Conservation (phyloP, 176 grass and related monocot genomes). For the Oryza glaberrima region DNA sequence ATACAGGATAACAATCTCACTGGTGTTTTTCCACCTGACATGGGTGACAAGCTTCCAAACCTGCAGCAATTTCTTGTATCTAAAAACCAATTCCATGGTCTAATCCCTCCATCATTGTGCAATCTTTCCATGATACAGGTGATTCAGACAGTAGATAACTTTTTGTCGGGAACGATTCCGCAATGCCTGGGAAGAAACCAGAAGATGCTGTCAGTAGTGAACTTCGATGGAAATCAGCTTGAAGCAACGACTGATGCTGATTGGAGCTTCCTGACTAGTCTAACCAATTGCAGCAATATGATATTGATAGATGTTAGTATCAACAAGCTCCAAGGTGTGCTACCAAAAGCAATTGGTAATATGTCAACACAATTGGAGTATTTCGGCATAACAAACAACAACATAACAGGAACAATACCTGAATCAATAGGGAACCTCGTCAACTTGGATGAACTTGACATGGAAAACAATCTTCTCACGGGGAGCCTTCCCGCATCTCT, state of each 20-base stretch:
- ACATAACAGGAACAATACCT: conserved; percentile 31
- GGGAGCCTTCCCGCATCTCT: conserved; percentile 23
- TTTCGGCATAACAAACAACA: conserved; percentile 19
- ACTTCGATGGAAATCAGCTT: not conserved
- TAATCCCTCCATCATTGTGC: not conserved
- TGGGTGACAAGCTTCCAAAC: not conserved
- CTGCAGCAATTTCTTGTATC: conserved; percentile 14
- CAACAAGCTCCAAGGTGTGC: conserved; percentile 23
- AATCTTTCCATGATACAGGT: not conserved
- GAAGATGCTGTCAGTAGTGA: not conserved
- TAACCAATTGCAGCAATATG: not conserved
- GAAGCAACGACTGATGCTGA: not conserved
- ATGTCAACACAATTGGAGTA: conserved; percentile 4
- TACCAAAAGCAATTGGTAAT: conserved; percentile 28
- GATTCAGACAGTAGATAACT: not conserved
- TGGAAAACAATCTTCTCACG: not conserved
- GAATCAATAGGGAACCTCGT: conserved; percentile 24
- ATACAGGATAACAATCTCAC: not conserved
- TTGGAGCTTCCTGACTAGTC: not conserved
- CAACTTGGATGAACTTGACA: not conserved
- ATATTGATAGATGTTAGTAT: not conserved
- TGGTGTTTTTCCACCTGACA: not conserved
- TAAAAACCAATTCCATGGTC: not conserved
- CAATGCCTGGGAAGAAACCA: not conserved
- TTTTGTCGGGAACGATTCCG: not conserved